phyloP scores from a whole-genome alignment of 2,329 filamentous ascomycete genomes.

The Claviceps monticola region DNA sequence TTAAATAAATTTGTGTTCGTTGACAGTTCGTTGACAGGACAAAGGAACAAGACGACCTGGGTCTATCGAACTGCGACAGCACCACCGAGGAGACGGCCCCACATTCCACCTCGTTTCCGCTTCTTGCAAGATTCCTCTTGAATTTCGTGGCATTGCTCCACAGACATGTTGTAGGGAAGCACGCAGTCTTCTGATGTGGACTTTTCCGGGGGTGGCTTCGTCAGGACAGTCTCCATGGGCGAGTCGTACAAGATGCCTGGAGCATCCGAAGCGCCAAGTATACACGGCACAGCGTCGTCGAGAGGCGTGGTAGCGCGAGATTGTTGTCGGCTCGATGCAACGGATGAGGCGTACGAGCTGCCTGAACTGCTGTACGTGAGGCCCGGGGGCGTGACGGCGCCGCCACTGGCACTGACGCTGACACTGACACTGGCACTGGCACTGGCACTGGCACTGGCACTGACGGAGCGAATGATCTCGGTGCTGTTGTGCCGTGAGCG shows the following conservation, averaged over 20 bases:
- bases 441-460: constrained; percentile 19
- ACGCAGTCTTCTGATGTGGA: constrained; percentile 17
- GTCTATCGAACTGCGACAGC: constrained; percentile 24
- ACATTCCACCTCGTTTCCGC: constrained; percentile 35
- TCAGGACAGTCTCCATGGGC: constrained; percentile 31
- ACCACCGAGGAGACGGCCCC: constrained; percentile 38
- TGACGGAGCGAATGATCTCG: constrained; percentile 25
- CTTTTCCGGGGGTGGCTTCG: constrained; percentile 17
- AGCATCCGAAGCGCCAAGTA: constrained; percentile 18
- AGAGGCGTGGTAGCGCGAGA: constrained; percentile 40
- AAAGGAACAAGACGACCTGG: background rate
- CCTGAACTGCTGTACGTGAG: constrained; percentile 35
- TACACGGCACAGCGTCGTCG: constrained; percentile 30
- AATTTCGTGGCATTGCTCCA: constrained; percentile 36
- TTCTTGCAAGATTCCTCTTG: constrained; percentile 34
- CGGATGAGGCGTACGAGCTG: constrained; percentile 35
- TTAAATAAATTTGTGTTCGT: background rate
- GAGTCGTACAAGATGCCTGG: constrained; percentile 34
- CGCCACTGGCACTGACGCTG: constrained; percentile 15
- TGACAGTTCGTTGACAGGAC: background rate
- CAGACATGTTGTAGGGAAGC: constrained; percentile 42
- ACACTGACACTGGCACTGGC: constrained; percentile 15
- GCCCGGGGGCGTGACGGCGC: constrained; percentile 28
- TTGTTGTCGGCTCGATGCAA: constrained; percentile 33
- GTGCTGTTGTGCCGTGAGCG: constrained; percentile 27